Base-by-base conservation (phyloP, 2,329 filamentous ascomycete genomes). In the Colletotrichum trifolii region DNA sequence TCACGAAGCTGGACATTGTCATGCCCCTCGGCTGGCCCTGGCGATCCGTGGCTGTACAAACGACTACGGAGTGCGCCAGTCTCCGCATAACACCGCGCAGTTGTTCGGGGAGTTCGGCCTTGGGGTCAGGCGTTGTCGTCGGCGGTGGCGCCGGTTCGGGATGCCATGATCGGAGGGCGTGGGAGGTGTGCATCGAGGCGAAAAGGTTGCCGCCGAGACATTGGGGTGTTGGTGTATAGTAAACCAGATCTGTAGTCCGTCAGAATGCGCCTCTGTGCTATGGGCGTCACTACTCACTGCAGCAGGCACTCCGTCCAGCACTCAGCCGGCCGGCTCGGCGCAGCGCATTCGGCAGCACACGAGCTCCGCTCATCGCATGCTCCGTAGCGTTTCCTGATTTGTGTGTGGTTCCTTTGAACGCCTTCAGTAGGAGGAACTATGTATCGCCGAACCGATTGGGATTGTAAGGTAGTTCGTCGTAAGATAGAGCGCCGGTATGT, bases 1-100 rank as follows among this genome's bases (percentile, higher is more conserved):
- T 87, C 2, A 85, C 85, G 67, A 89, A 83, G 2, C 85, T 87
- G 7, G 86, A 88, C 78, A 87, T 85, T 38, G 86, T 88, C 81
- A 88, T 85, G 52, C 81, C 86, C 38, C 82, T 79, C 6, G 81
- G 72, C 45, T 70, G 58, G 38, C 72, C 67, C 35, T 67, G 12
- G 40, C 74, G 66, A n/a, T 77, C 73, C n/a, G 76, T 73, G 25
- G 83, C 76, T 25, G 85, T 87, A 71, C 84, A 84, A 11, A 87
- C 81, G n/a, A 87, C 84, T 42, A 85, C 84, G 1, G 84, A 82
- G 70, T 86, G 82, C 3, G 83, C 77, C 11, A 88, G 76, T 12
- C 83, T 80, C 61, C 85, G 84, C 82, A 87, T 84, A 25, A 85
- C 77, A 52, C 78, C 76, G 60, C 83, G 85, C 25, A 87, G 77